Percentiles rank a stretch among this genome's conserved stretches.
These are phyloP conservation scores for Cercospora sp. DNA, from an alignment of 2,329 filamentous ascomycete genomes.

Conservation along the genomic window DNA sequence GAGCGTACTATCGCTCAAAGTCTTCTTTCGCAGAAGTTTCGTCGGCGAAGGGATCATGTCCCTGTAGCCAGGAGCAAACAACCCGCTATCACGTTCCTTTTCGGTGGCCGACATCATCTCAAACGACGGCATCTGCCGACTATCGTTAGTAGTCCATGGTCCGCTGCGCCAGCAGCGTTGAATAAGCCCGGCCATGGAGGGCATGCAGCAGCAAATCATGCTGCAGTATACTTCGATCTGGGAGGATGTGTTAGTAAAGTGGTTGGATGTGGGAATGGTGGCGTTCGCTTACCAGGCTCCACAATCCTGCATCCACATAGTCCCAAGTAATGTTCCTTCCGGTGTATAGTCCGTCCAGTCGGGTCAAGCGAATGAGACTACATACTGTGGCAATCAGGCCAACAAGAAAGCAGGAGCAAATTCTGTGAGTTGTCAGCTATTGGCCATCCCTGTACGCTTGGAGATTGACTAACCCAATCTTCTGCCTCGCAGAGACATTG, in stretches of 20 bases:
- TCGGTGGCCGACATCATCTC: conserved; percentile 6
- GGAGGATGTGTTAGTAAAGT: background rate
- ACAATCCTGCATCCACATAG: conserved; percentile 13
- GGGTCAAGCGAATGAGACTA: conserved; percentile 19
- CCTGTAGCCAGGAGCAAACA: background rate
- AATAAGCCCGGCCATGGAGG: conserved; percentile 21
- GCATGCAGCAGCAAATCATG: conserved; percentile 27
- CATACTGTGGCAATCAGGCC: conserved; percentile 22
- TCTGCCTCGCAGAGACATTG: conserved; percentile 17
- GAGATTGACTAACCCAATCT: conserved; percentile 17
- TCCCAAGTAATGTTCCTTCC: conserved; percentile 19
- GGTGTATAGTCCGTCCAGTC: conserved; percentile 11
- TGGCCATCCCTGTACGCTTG: background rate
- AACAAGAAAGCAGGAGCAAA: conserved; percentile 21
- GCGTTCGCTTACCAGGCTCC: conserved; percentile 13
- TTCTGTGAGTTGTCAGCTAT: background rate
- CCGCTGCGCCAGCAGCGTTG: conserved; percentile 14
- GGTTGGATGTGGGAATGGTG: conserved; percentile 4
- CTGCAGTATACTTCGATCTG: conserved; percentile 25
- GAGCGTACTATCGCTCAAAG: background rate
- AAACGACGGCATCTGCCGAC: conserved; percentile 3
- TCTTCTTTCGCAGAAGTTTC: background rate
- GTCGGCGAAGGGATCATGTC: background rate
- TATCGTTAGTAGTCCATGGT: background rate
- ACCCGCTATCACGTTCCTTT: background rate